Base-by-base conservation (phyloP, 2,329 filamentous ascomycete species). In the Aaosphaeria arxii region DNA sequence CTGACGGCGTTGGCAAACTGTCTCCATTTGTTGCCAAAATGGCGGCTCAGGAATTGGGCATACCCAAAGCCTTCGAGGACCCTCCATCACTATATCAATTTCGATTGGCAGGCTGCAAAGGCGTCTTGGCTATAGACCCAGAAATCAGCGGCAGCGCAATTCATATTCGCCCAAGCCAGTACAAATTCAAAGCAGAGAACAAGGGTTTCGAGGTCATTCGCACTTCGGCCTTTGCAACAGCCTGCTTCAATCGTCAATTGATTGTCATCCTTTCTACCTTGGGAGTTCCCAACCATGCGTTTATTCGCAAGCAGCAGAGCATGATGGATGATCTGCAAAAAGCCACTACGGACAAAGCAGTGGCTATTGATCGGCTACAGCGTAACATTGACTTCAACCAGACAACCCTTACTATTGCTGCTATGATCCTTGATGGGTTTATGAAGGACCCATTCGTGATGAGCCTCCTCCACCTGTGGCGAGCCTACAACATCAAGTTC, bases 1-100 rank as follows among this genome's bases (percentile, higher is more conserved):
- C 88, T 0, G 94, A 99, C 61, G 94, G 94, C 0, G 88, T 97
- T 3, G 94, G 94, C 1, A 95, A 90, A 64, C 89, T 99, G n/a
- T 96, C 92, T 0, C 72, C 71, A 0, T 85, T 89, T 50, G 74
- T 96, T 24, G 88, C 91, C 0, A 75, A 83, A 30, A 82, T 94
- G 71, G 83, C 95, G 40, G 81, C 85, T 6, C 74, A 81, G 11
- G 87, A 94, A 54, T 81, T 95, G 51, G 79, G 79, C 1, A 66
- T 91, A 30, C 72, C 77, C 17, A 77, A 77, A 9, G 70, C 79
- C 1, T 71, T 71, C 5, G 71, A 77, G 2, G 71, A 79, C 4
- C 74, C 82, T 5, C 91, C 94, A 0, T 95, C 91, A 0, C 87
- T 89, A 0, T 92, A 89, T 56, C 94, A 99, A 60, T 96, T 97